Base-by-base conservation (phyloP, 805 yeast species). In the Lipomyces orientalis region DNA sequence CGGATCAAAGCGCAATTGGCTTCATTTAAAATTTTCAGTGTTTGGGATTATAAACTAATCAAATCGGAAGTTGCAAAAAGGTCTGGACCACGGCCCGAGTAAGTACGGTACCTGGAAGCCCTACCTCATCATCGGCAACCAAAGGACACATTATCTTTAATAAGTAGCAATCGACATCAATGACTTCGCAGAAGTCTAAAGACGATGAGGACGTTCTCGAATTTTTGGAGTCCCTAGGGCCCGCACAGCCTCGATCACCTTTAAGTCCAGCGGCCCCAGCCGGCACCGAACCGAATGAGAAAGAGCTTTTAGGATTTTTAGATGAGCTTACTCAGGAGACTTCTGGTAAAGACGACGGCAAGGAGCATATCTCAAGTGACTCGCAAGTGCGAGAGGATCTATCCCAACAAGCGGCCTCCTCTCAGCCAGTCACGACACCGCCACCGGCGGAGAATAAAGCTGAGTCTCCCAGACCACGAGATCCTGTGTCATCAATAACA, bases 251-350 rank as follows among this genome's bases (percentile, higher is more conserved):
- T 33, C 65, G 68, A 54, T 34, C 66, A 4, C 43, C 69, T 29
- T 33, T 64, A 1, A 22, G 58, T 12, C 16, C 34, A 10, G 55
- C 29, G 14, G 51, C 64, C 6, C 16, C 64, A 12, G 19, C 62
- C n/a, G 31, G 16, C 34, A 25, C 39, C 25, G 71, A 65, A 43
- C 65, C 67, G 8, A 60, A 63, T 4, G 79, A 80, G 59, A 81
- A 80, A n/a, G 83, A 81, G 46, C 74, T 81, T 37, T 75, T 81
- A 65, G 84, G 81, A 7, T 80, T 81, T 60, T 71, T 81, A 37
- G 84, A 81, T 67, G 79, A 81, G 60, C 72, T 81, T 37, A 73
- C 81, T 46, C 76, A 73, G 62, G 74, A 74, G 9, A 64, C 67
- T 25, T 66, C 72, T 16, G 31, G 14, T 52, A 58, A 59, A 10